Evolutionary conservation across 2,329 filamentous ascomycete genomes (phyloP).

Genomic region (Hypoxylon sp.): DNA sequence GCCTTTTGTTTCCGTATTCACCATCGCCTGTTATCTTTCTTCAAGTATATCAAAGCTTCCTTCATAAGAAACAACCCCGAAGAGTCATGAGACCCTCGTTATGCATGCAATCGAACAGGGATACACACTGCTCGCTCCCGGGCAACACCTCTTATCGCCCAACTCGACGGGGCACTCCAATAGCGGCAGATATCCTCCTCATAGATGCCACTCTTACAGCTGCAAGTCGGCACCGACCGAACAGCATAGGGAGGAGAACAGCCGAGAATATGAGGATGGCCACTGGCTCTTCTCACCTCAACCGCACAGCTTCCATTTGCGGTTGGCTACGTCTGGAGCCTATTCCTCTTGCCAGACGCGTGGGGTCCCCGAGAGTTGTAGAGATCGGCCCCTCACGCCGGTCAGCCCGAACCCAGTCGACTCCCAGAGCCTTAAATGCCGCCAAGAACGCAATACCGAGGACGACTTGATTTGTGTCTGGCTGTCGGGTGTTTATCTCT

Average conservation of each 20-base stretch:
- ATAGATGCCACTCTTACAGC: slow-evolving; percentile 40
- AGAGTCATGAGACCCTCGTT: slow-evolving; percentile 41
- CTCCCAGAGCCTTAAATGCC: slow-evolving; percentile 24
- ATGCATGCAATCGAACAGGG: slow-evolving; percentile 44
- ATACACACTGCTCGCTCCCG: slow-evolving; percentile 25
- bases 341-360: slow-evolving; percentile 31
- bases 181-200: slow-evolving; percentile 23
- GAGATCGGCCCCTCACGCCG: slow-evolving; percentile 34
- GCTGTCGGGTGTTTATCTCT: slow-evolving; percentile 34
- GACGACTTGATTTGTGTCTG: slow-evolving; percentile 40
- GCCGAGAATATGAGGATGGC: slow-evolving; percentile 45
- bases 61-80: slow-evolving; percentile 27
- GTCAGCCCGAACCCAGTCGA: slow-evolving; percentile 41
- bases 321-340: slow-evolving; percentile 25
- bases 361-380: slow-evolving; percentile 38
- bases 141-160: slow-evolving; percentile 23
- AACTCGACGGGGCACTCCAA: slow-evolving; percentile 36
- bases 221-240: slow-evolving; percentile 27
- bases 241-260: slow-evolving; percentile 38
- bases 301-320: slow-evolving; percentile 28
- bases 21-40: slow-evolving; percentile 29
- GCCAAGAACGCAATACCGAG: slow-evolving; percentile 28
- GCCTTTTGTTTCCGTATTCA: slow-evolving; percentile 35
- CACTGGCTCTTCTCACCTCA: slow-evolving; percentile 25
- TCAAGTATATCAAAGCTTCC: slow-evolving; percentile 36